Conservation (phyloP, 73 alveolate species). For the Blepharisma stoltei region DNA sequence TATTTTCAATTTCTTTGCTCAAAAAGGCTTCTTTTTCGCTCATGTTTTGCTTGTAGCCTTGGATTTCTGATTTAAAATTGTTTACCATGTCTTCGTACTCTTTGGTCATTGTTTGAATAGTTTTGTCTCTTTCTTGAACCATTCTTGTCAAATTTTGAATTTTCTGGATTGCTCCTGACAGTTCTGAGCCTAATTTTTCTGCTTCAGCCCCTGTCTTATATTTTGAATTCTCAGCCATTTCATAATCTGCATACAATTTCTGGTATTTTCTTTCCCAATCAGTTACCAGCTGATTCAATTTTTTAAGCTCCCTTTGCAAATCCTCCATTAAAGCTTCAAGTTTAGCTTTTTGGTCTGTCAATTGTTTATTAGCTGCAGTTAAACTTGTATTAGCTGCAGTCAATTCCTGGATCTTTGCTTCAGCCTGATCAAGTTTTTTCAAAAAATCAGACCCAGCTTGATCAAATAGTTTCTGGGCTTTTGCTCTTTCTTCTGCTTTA, state of each 20-base stretch:
- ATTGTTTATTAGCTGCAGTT: slow-evolving; percentile 10
- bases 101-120: slow-evolving; percentile 33
- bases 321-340: slow-evolving; percentile 12
- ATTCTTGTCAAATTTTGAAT: slow-evolving; percentile 10
- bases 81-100: slow-evolving; percentile 44
- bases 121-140: slow-evolving; percentile 35
- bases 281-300: neutral
- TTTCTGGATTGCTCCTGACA: neutral
- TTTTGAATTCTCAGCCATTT: slow-evolving; percentile 30
- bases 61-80: slow-evolving; percentile 43
- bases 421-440: slow-evolving; percentile 35
- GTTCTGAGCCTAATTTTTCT: neutral
- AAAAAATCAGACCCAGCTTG: slow-evolving; percentile 34
- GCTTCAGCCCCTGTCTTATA: slow-evolving; percentile 36
- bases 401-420: slow-evolving; percentile 32
- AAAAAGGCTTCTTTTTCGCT: slow-evolving; percentile 16
- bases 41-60: slow-evolving; percentile 32
- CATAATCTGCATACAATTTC: slow-evolving; percentile 36
- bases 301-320: slow-evolving; percentile 8
- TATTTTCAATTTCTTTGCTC: slow-evolving; percentile 4
- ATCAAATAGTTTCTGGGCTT: slow-evolving; percentile 30
- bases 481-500: slow-evolving; percentile 44
- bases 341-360: slow-evolving; percentile 27
- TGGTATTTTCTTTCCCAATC: slow-evolving; percentile 27
- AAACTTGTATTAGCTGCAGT: slow-evolving; percentile 28